These are phyloP conservation scores for Diplodia mutila DNA, from an alignment of 2,329 filamentous ascomycete genomes.

Conservation along the genomic window DNA sequence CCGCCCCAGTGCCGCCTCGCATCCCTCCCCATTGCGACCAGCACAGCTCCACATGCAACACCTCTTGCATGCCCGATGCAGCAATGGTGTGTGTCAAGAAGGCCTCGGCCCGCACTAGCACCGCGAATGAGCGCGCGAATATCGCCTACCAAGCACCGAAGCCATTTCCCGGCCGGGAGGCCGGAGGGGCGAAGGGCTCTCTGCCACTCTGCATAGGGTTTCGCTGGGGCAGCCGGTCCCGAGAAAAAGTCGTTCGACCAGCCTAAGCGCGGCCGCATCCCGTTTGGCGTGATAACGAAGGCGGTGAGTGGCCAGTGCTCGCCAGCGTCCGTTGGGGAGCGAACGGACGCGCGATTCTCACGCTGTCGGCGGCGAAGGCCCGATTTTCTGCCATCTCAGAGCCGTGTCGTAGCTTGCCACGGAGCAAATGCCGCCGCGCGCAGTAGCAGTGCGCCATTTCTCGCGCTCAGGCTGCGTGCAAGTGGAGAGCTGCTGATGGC, in stretches of 20 bases:
- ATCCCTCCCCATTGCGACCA: slow-evolving; percentile 18
- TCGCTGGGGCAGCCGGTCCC: neutral
- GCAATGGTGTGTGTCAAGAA: slow-evolving; percentile 13
- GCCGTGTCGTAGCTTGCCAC: neutral
- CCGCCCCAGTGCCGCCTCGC: neutral
- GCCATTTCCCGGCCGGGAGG: neutral
- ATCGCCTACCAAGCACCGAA: neutral
- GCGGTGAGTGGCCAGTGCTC: slow-evolving; percentile 7
- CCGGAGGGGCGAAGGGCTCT: neutral
- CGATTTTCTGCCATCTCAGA: slow-evolving; percentile 6
- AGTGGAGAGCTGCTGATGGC: neutral
- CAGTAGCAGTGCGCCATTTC: slow-evolving; percentile 12
- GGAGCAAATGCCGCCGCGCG: slow-evolving; percentile 10
- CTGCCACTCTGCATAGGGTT: neutral
- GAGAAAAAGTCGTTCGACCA: slow-evolving; percentile 11
- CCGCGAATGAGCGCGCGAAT: neutral
- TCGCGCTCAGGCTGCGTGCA: neutral
- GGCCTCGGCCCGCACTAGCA: slow-evolving; percentile 10
- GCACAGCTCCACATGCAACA: slow-evolving; percentile 11
- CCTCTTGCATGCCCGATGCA: slow-evolving; percentile 11
- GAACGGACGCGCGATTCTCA: neutral
- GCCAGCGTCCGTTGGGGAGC: neutral
- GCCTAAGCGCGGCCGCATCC: neutral
- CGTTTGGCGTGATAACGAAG: slow-evolving; percentile 12
- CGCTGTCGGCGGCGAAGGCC: slow-evolving; percentile 5